Base-by-base conservation (phyloP, 495 filamentous ascomycete species). In the Cercophora sp. region DNA sequence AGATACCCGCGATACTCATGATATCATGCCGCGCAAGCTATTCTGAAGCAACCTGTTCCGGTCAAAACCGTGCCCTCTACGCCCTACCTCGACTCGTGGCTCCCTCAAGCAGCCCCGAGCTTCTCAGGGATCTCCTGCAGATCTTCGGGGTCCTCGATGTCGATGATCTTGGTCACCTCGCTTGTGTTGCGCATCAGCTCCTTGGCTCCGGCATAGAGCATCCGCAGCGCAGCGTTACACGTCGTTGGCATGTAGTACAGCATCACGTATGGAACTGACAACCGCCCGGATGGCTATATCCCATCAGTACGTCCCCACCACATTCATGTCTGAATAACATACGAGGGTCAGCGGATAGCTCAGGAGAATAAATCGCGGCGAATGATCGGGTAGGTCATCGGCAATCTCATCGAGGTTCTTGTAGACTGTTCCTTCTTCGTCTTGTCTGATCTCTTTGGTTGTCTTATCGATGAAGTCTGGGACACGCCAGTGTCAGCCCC, bases 141-240 rank as follows among this genome's bases (percentile, higher is more conserved):
- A 43, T 94, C 91, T 36, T 93, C 88, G 6, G 83, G 74, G 9
- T 73, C 78, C 49, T 89, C 80, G 16, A 95, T 80, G 67, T 95
- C 89, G 46, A 96, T 76, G 6, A 95, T 84, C 53, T 80, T 82
- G 24, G 85, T 85, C 23, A 89, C 88, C 71, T 96, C 89, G 8
- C 87, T 86, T 47, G 87, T 90, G 60, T 85, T 94, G 56, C 91
- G 83, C 83, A 98, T 88, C 69, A 96, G 70, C 72, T 98, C 92
- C 67, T 94, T 95, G 20, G 92, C 92, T 16, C 89, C 84, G 15
- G 93, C 93, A 70, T 98, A 98, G 72, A 90, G 78, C 93, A 96
- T 97, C 44, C 88, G 83, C 63, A 85, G 68, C 55, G 86, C 85
- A 54, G 74, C 79, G 67, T 93, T 95, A 72, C 88, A 91, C 39